Conservation (phyloP, 2,329 filamentous ascomycete genomes). For the Tricladium varicosporioides region DNA sequence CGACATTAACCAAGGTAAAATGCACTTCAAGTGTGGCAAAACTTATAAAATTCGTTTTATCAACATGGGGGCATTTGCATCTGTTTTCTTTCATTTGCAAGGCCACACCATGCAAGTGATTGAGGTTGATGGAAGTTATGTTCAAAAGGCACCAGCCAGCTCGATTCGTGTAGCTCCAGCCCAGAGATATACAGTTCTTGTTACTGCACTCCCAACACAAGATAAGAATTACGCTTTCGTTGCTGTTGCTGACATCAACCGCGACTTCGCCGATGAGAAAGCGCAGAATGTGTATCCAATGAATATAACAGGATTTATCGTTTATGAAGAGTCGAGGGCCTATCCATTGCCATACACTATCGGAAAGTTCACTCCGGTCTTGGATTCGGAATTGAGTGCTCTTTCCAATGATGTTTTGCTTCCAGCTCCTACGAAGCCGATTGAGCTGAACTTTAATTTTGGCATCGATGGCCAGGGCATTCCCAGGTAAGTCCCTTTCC, state of each 20-base stretch:
- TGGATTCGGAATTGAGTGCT: slow-evolving; percentile 69
- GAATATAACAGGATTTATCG: slow-evolving; percentile 60
- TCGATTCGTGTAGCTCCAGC: slow-evolving; percentile 43
- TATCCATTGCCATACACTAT: slow-evolving; percentile 51
- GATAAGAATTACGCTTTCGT: slow-evolving; percentile 25
- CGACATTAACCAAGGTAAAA: slow-evolving; percentile 14
- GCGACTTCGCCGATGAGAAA: slow-evolving; percentile 46
- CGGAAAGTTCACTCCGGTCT: slow-evolving; percentile 59
- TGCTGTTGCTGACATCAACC: slow-evolving; percentile 39
- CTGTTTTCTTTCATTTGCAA: slow-evolving; percentile 15
- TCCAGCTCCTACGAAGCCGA: slow-evolving; percentile 10
- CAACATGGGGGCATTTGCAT: slow-evolving; percentile 20
- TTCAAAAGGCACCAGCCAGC: slow-evolving; percentile 35
- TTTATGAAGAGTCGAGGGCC: slow-evolving; percentile 47
- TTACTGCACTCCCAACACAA: slow-evolving; percentile 43
- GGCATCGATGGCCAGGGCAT: slow-evolving; percentile 15
- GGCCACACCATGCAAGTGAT: slow-evolving; percentile 40
- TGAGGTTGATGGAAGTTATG: slow-evolving; percentile 48
- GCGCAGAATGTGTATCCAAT: slow-evolving; percentile 42
- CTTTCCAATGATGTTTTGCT: slow-evolving; percentile 31
- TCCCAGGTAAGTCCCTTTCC: slow-evolving; percentile 11
- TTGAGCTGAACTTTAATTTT: slow-evolving; percentile 22
- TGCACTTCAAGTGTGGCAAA: slow-evolving; percentile 19
- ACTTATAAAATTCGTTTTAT: slow-evolving; percentile 24
- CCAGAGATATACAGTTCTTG: slow-evolving; percentile 45